Percentiles rank a stretch among this genome's conserved stretches.
phyloP scores from a whole-genome alignment of 2,329 filamentous ascomycete species.

The Fusarium domesticum region DNA sequence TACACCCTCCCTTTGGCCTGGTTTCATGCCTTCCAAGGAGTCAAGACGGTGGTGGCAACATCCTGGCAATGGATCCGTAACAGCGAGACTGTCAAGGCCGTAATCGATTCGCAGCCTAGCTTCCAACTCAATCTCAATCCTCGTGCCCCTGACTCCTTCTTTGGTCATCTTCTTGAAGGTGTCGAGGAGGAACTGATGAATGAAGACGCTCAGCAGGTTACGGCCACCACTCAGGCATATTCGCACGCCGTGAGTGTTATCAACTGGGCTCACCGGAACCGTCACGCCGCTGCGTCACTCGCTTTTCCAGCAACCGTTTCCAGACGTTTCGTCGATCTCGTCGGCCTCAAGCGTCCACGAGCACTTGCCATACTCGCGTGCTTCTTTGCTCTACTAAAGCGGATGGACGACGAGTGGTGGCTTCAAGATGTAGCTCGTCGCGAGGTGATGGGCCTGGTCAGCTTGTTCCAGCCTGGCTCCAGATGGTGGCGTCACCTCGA shows the following conservation, averaged over 20 bases:
- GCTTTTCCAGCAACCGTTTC: slow-evolving; percentile 64
- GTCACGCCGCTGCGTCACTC: slow-evolving; percentile 56
- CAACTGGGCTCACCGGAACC: slow-evolving; percentile 63
- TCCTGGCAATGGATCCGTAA: slow-evolving; percentile 63
- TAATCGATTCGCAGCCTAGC: slow-evolving; percentile 62
- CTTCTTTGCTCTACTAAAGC: slow-evolving; percentile 64
- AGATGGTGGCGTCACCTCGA: slow-evolving; percentile 61
- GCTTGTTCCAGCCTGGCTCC: slow-evolving; percentile 56
- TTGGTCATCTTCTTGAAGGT: slow-evolving; percentile 57
- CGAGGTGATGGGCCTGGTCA: slow-evolving; percentile 62
- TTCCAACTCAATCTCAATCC: slow-evolving; percentile 58
- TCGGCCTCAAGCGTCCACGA: slow-evolving; percentile 57
- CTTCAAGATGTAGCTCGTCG: slow-evolving; percentile 62
- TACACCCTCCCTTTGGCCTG: slow-evolving; percentile 61
- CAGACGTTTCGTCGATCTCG: slow-evolving; percentile 57
- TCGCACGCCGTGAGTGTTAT: slow-evolving; percentile 63
- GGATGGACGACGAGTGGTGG: slow-evolving; percentile 66
- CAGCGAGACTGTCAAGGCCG: slow-evolving; percentile 55
- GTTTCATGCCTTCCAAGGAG: slow-evolving; percentile 66
- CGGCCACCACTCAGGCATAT: slow-evolving; percentile 50
- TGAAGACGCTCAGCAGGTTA: slow-evolving; percentile 31
- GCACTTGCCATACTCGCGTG: slow-evolving; percentile 62
- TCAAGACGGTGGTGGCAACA: slow-evolving; percentile 62
- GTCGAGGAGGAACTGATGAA: slow-evolving; percentile 53
- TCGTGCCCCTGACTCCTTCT: slow-evolving; percentile 52